Evolutionary conservation across 768 basidiomycete species (phyloP).

Genomic region (Boletales sp.): DNA sequence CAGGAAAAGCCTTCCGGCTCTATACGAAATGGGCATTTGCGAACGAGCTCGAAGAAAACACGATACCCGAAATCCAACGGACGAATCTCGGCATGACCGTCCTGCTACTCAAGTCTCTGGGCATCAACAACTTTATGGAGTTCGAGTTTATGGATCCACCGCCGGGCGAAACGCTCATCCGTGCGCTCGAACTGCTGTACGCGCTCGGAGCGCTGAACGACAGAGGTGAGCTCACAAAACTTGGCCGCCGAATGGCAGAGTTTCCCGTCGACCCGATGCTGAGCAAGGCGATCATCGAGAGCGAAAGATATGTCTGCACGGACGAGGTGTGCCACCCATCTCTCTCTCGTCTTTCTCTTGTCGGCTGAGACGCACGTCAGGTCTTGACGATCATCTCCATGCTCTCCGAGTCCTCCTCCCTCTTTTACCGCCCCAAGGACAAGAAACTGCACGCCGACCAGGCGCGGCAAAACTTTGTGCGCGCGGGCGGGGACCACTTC

Average conservation of each 20-base stretch:
- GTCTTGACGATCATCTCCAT: constrained; percentile 96
- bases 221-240: constrained; percentile 93
- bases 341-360: background rate
- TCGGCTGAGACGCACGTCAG: constrained; percentile 34
- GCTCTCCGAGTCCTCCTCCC: constrained; percentile 91
- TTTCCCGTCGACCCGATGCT: constrained; percentile 99
- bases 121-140: constrained; percentile 96
- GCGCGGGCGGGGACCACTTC: constrained; percentile 95
- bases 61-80: constrained; percentile 98
- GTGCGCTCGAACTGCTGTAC: constrained; percentile 89
- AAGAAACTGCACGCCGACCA: constrained; percentile 98
- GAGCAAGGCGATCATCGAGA: constrained; percentile 93
- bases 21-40: constrained; percentile 98
- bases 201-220: constrained; percentile 96
- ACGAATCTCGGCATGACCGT: constrained; percentile 97
- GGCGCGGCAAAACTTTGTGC: constrained; percentile 95
- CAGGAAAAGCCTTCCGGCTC: constrained; percentile 96
- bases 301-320: constrained; percentile 90
- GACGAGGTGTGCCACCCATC: constrained; percentile 70
- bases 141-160: constrained; percentile 99
- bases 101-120: constrained; percentile 89
- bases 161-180: constrained; percentile 95
- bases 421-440: constrained; percentile 97
- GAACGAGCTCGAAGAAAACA: constrained; percentile 96
- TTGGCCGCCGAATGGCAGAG: constrained; percentile 96